Evolutionary conservation across 345 rosid genomes (phyloP), one percentile per base, ranked within the genome.

Genomic region (Mercurialis annua): DNA sequence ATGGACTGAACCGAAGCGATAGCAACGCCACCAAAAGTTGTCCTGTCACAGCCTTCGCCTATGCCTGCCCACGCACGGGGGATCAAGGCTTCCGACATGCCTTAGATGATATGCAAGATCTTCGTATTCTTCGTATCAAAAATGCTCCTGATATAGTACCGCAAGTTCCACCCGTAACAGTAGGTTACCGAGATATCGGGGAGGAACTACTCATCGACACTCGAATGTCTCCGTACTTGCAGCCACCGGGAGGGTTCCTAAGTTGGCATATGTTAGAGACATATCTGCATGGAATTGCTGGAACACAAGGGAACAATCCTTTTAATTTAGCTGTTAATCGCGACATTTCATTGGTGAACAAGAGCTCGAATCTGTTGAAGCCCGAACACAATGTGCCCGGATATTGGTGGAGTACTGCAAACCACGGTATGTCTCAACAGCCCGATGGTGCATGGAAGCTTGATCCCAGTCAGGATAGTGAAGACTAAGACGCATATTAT

Each of bases 381-480:
- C 76, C 85, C 1, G 66, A 84, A 52, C 76, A 78, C 73, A 60
- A 77, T 62, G 81, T 81, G 38, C 90, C 86, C 10, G 72, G 38
- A 51, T 23, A 8, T 10, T 88, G 91, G 94, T 80, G 86, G 84
- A 54, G 73, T 57, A 42, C 65, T 64, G 68, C 70, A 57, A 78
- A 85, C 62, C 83, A 62, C 53, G 87, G 88, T 48, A 85, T 86
- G 90, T 61, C 82, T 76, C 87, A 89, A 69, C 36, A 17, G 73
- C 65, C 65, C 8, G 83, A 89, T 24, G 86, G 87, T 17, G 57
- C 75, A 2, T 86, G 95, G 92, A 55, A 60, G 70, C 77, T 85
- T 15, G 62, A 82, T 57, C 81, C n/a, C n/a, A n/a, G n/a, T n/a
- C n/a, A n/a, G n/a, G n/a, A n/a, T n/a, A n/a, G n/a, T n/a, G n/a